Conservation (phyloP, 371 early-diverging fungal species). For the Mucor lusitanicus region DNA sequence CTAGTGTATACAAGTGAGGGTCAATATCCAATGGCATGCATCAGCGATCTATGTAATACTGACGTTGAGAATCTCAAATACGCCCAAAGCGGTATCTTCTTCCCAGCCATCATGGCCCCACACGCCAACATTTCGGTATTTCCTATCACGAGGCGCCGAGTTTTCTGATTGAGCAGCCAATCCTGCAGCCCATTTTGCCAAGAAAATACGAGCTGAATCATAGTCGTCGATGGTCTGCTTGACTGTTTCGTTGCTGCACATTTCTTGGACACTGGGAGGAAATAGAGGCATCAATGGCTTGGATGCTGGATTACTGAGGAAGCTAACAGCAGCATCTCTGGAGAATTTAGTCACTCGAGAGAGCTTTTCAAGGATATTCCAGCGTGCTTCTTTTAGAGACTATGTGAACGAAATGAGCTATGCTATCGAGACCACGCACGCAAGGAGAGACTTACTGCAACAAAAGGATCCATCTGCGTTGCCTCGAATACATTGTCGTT, state of each 20-base stretch:
- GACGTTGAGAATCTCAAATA: slow-evolving; percentile 52
- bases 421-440: too few relatives aligned
- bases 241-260: slow-evolving; percentile 45
- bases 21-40: background rate
- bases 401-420: slow-evolving; percentile 15
- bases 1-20: slow-evolving; percentile 11
- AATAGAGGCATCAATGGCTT: slow-evolving; percentile 77
- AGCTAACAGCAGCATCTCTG: slow-evolving; percentile 67
- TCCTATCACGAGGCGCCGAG: slow-evolving; percentile 27
- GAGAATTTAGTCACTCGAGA: slow-evolving; percentile 83
- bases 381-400: slow-evolving; percentile 71
- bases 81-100: slow-evolving; percentile 48
- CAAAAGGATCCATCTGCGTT: slow-evolving; percentile 48
- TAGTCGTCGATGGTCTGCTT: slow-evolving; percentile 72
- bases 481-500: slow-evolving; percentile 28
- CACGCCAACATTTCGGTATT: slow-evolving; percentile 44
- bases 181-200: slow-evolving; percentile 85
- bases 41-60: background rate
- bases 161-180: slow-evolving; percentile 49
- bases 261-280: slow-evolving; percentile 57
- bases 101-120: slow-evolving; percentile 52
- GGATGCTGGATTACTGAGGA: slow-evolving; percentile 80
- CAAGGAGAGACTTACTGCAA: slow-evolving; percentile 42
- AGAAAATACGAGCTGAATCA: slow-evolving; percentile 81
- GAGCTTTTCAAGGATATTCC: slow-evolving; percentile 84